phyloP scores from a whole-genome alignment of 768 basidiomycete genomes.

The Dioszegia hungarica region DNA sequence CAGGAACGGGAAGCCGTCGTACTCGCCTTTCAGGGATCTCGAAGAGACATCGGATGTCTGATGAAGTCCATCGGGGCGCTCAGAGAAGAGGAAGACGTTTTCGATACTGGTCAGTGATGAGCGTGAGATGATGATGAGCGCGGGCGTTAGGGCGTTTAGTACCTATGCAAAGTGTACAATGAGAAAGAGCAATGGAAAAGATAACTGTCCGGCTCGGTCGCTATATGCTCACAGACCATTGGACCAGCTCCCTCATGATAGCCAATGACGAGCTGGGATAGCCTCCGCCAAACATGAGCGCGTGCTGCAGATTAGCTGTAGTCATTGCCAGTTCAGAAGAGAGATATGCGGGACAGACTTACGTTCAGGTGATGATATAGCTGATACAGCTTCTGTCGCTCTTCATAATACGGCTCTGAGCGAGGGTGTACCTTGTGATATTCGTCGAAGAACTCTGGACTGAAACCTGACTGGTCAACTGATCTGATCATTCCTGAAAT shows the following conservation, averaged over 20 bases:
- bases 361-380: conserved; percentile 47
- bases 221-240: conserved; percentile 32
- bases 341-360: not conserved
- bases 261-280: conserved; percentile 29
- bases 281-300: conserved; percentile 42
- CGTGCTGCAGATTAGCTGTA: conserved; percentile 22
- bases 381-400: conserved; percentile 40
- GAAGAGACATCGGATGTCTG: too few species aligned
- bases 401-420: conserved; percentile 29
- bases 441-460: conserved; percentile 38
- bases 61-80: too few species aligned
- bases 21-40: too few species aligned
- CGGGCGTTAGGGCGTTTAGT: too few species aligned
- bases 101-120: too few species aligned
- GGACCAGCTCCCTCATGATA: conserved; percentile 31
- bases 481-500: too few species aligned
- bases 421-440: conserved; percentile 42
- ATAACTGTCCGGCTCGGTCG: too few species aligned
- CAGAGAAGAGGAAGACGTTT: too few species aligned
- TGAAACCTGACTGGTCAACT: conserved; percentile 31
- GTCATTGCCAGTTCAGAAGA: not conserved
- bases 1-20: too few species aligned
- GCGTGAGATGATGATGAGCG: too few species aligned
- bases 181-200: too few species aligned
- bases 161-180: too few species aligned